These are phyloP conservation scores for Cutaneotrichosporon arboriforme DNA, from an alignment of 1,284 basidiomycete species.

Conservation along the genomic window DNA sequence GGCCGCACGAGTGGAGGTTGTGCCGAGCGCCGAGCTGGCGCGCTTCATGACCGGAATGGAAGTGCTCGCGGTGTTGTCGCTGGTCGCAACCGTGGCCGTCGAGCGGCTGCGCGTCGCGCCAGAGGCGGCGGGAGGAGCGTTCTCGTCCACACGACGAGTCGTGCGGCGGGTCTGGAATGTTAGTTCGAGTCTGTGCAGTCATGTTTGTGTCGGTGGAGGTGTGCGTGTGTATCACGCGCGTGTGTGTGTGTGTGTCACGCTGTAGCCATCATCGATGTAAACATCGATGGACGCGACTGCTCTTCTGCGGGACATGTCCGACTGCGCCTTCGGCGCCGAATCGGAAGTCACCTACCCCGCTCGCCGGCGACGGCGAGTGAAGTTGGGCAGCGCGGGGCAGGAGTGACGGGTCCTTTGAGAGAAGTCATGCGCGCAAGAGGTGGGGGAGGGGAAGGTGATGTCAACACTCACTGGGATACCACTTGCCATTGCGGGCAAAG, in stretches of 20 bases:
- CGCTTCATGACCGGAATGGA: constrained; percentile 42
- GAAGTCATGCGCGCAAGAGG: no score
- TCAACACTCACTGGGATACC: constrained; percentile 27
- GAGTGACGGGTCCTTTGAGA: no score
- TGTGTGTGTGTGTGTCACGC: no score
- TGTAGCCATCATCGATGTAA: no score
- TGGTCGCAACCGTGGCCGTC: constrained; percentile 7
- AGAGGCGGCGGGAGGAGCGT: constrained; percentile 34
- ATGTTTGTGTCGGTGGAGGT: background rate
- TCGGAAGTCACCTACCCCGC: no score
- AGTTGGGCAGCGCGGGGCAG: no score
- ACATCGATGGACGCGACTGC: no score
- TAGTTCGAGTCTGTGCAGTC: no score
- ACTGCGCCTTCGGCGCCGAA: no score
- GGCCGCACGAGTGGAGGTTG: background rate
- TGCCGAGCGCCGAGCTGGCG: constrained; percentile 12
- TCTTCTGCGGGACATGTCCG: no score
- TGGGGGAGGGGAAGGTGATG: background rate
- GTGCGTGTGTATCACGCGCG: no score
- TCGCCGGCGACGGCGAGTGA: no score
- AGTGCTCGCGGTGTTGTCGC: constrained; percentile 15
- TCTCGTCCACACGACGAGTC: constrained; percentile 38
- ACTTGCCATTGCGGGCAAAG: constrained; percentile 22
- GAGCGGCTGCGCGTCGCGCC: constrained; percentile 24
- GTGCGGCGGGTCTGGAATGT: constrained; percentile 37